Conservation (phyloP, 2,329 filamentous ascomycete species). For the Nannizzia gypsea region DNA sequence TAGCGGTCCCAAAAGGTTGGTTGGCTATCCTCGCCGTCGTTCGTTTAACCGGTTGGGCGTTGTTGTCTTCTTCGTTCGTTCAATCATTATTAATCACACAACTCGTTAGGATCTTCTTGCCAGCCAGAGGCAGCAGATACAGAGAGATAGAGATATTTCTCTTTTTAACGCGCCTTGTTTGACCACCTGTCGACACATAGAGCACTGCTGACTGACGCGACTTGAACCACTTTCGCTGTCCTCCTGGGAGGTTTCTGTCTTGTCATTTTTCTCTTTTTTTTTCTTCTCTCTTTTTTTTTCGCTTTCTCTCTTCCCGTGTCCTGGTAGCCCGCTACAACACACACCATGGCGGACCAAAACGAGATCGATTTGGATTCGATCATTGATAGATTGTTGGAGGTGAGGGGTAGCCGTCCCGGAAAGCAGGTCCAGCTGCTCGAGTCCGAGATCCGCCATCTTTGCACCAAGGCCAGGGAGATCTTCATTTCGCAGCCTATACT, state of each 20-base stretch:
- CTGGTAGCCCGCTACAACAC: constrained; percentile 11
- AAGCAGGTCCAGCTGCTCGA: constrained; percentile 98
- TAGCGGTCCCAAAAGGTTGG: neutral
- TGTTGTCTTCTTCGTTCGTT: neutral
- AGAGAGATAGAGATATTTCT: neutral
- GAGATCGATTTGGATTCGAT: constrained; percentile 98
- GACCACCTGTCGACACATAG: neutral
- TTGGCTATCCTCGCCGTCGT: neutral
- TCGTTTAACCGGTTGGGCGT: neutral
- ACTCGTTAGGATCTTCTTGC: neutral
- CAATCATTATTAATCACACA: neutral
- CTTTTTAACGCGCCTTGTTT: neutral
- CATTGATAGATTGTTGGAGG: constrained; percentile 95
- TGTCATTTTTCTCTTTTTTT: constrained; percentile 19
- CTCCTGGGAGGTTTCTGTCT: constrained; percentile 13
- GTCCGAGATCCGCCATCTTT: constrained; percentile 90
- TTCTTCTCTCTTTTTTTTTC: constrained; percentile 21
- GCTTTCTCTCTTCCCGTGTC: constrained; percentile 16
- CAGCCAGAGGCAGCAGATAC: neutral
- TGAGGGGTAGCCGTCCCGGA: constrained; percentile 90
- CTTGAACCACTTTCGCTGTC: neutral
- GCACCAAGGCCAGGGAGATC: constrained; percentile 97
- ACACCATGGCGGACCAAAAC: constrained; percentile 58
- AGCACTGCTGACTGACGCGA: neutral
- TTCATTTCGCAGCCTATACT: constrained; percentile 99